Evolutionary conservation across 2,329 filamentous ascomycete genomes (phyloP).

Genomic region (Lasiodiplodia gonubiensis): DNA sequence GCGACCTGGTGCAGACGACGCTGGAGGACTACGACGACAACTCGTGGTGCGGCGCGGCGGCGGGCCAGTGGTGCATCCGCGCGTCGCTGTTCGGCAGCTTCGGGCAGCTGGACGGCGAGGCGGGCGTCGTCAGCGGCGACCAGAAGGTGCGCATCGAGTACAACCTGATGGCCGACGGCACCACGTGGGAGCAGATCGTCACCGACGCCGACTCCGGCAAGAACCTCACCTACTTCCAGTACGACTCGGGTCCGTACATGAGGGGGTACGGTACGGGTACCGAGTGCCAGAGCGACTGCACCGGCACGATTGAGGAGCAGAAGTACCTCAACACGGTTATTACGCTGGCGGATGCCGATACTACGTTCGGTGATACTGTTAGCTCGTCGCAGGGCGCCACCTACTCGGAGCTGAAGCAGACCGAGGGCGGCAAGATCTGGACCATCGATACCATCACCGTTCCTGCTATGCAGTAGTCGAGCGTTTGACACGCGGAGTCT

Average conservation of each 20-base stretch:
- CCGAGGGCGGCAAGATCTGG: conserved; percentile 16
- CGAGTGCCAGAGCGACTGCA: conserved; percentile 48
- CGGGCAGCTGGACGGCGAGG: conserved; percentile 46
- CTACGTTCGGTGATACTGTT: conserved; percentile 33
- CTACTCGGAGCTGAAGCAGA: conserved; percentile 7
- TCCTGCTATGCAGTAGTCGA: neutral
- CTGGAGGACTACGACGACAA: conserved; percentile 50
- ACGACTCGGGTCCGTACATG: conserved; percentile 47
- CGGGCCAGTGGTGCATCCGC: conserved; percentile 51
- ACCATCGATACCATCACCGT: conserved; percentile 20
- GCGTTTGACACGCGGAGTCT: no score
- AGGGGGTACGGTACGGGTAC: conserved; percentile 49
- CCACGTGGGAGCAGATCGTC: conserved; percentile 43
- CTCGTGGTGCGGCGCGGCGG: conserved; percentile 48
- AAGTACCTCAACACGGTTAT: conserved; percentile 49
- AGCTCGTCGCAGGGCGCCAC: conserved; percentile 7
- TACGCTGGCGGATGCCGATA: conserved; percentile 44
- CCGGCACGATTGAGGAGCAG: conserved; percentile 46
- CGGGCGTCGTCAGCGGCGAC: conserved; percentile 33
- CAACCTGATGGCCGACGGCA: conserved; percentile 34
- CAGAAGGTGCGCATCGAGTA: conserved; percentile 45
- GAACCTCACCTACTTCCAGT: conserved; percentile 43
- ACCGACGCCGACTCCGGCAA: conserved; percentile 47
- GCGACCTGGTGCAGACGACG: conserved; percentile 51
- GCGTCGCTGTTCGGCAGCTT: conserved; percentile 50